phyloP scores from a whole-genome alignment of 306 rosid genomes.

The Cyclanthera cordifolia region DNA sequence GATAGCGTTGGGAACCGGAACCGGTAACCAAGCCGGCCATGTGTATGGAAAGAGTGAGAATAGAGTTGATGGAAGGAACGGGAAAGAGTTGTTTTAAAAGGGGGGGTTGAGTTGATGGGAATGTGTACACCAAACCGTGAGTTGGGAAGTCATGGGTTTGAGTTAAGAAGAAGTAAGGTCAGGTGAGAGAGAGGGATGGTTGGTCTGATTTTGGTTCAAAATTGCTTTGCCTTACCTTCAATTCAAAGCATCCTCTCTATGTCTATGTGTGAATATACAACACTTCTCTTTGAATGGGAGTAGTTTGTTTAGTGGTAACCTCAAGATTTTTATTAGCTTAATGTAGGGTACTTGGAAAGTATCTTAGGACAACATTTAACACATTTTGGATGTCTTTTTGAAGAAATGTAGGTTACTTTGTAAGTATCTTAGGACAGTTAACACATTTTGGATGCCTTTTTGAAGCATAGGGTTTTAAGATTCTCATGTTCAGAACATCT shows the following conservation, averaged over 20 bases:
- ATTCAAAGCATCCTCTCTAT: constrained; percentile 31
- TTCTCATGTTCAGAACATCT: too few relatives aligned
- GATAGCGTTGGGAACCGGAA: constrained; percentile 22
- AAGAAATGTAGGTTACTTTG: too few relatives aligned
- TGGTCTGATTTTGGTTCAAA: constrained; percentile 29
- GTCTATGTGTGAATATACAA: background rate
- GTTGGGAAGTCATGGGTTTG: constrained; percentile 76
- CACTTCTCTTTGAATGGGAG: background rate
- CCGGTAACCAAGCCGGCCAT: constrained; percentile 74
- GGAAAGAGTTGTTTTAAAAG: constrained; percentile 33
- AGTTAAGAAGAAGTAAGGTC: constrained; percentile 55
- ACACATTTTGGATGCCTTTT: too few relatives aligned
- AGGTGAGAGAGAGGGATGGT: constrained; percentile 14
- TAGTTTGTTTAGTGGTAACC: too few relatives aligned
- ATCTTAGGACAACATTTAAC: too few relatives aligned
- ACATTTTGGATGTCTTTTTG: too few relatives aligned
- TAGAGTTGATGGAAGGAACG: background rate
- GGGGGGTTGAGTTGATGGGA: background rate
- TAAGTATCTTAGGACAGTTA: too few relatives aligned
- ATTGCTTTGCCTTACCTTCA: constrained; percentile 30
- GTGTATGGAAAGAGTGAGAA: constrained; percentile 23
- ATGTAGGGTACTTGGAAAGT: too few relatives aligned
- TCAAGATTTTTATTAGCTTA: too few relatives aligned
- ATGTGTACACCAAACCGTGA: constrained; percentile 44
- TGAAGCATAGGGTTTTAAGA: too few relatives aligned